These are phyloP conservation scores for Candida anutae DNA, from an alignment of 1,139 yeast species.

Conservation along the genomic window DNA sequence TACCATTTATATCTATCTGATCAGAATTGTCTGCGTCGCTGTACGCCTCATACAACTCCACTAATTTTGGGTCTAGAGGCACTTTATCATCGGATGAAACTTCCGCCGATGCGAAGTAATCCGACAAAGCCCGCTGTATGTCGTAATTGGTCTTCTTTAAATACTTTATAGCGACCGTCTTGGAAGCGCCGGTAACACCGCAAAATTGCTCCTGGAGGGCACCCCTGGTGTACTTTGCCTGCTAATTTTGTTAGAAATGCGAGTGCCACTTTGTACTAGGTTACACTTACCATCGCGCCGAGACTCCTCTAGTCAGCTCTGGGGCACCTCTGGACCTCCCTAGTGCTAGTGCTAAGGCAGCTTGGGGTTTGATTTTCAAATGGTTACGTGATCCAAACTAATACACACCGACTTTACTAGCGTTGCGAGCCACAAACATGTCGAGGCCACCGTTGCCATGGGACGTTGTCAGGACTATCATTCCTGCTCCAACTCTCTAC, in stretches of 20 bases:
- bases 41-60: conserved; percentile 19
- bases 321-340: no score
- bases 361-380: conserved; percentile 3
- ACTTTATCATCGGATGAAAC: conserved; percentile 6
- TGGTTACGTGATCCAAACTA: not conserved
- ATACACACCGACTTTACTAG: not conserved
- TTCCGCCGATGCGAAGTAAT: conserved; percentile 11
- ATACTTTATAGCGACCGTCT: conserved; percentile 18
- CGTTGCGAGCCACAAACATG: not conserved
- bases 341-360: no score
- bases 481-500: conserved; percentile 15
- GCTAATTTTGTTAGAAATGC: no score
- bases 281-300: not conserved
- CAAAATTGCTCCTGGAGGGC: conserved; percentile 19
- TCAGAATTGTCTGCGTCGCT: conserved; percentile 18
- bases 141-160: conserved; percentile 20
- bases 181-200: conserved; percentile 22
- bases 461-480: conserved; percentile 6
- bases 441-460: not conserved
- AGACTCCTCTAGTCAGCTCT: not conserved
- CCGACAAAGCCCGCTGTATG: conserved; percentile 23
- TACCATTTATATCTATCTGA: conserved; percentile 65
- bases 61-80: conserved; percentile 13
- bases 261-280: no score
- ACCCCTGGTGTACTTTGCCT: conserved; percentile 7